Evolutionary conservation across 768 basidiomycete species (phyloP).

Genomic region (Tremella fuciformis): DNA sequence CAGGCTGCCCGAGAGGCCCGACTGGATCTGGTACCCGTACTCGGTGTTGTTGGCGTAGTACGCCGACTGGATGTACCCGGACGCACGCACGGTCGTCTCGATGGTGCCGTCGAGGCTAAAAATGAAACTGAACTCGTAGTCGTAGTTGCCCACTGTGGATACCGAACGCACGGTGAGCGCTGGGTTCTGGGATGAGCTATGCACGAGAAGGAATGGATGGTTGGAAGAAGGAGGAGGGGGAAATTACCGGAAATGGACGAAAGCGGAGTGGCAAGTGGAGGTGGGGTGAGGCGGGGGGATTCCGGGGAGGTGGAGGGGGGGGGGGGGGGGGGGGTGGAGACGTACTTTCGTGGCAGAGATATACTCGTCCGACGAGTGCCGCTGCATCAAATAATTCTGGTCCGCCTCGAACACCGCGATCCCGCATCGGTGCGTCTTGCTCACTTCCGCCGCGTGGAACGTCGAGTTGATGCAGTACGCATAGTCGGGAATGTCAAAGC

Average conservation of each 20-base stretch:
- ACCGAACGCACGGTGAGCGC: conserved; percentile 27
- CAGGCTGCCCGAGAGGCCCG: conserved; percentile 63
- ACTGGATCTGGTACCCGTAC: conserved; percentile 62
- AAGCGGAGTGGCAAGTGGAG: too few relatives aligned
- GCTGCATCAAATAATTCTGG: conserved; percentile 36
- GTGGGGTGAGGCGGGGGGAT: too few relatives aligned
- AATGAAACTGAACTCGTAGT: conserved; percentile 23
- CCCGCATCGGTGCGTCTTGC: conserved; percentile 36
- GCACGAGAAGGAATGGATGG: too few relatives aligned
- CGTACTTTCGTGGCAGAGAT: conserved; percentile 26
- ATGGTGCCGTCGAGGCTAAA: conserved; percentile 63
- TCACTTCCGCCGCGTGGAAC: conserved; percentile 45
- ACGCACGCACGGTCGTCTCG: conserved; percentile 63
- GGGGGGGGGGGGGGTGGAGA: too few relatives aligned
- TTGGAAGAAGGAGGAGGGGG: too few relatives aligned
- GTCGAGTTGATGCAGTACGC: conserved; percentile 42
- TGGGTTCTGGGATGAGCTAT: conserved; percentile 11
- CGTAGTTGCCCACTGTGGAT: conserved; percentile 55
- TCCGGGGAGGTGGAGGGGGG: too few relatives aligned
- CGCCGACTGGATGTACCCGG: conserved; percentile 67
- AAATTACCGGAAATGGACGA: too few relatives aligned
- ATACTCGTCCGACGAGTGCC: conserved; percentile 38
- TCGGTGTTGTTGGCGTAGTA: conserved; percentile 58
- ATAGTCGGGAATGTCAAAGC: conserved; percentile 47
- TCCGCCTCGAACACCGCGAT: conserved; percentile 46